These are phyloP conservation scores for Cercospora canescens DNA, from an alignment of 2,329 filamentous ascomycete species.

Conservation along the genomic window DNA sequence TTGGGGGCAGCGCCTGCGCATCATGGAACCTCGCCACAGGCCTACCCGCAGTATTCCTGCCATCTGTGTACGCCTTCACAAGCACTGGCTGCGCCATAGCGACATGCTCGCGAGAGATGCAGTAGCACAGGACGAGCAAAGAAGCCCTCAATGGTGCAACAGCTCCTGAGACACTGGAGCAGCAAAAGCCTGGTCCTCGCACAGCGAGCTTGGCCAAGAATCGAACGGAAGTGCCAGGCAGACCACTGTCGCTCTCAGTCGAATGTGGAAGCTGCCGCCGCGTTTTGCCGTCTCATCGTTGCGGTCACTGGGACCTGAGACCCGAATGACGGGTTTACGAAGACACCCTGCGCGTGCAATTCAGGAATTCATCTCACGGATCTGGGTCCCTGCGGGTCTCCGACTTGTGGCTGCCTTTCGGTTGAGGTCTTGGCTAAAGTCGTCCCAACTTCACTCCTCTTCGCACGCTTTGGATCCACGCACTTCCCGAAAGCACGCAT, in stretches of 20 bases:
- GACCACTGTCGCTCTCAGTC: not conserved
- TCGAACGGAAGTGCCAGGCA: not conserved
- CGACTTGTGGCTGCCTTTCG: slow-evolving; percentile 10
- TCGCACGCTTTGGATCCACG: not conserved
- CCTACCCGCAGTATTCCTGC: slow-evolving; percentile 13
- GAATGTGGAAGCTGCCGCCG: not conserved
- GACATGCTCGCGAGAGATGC: slow-evolving; percentile 15
- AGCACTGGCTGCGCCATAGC: slow-evolving; percentile 46
- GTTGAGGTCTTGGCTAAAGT: slow-evolving; percentile 7
- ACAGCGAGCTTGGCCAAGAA: not conserved
- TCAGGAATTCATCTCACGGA: not conserved
- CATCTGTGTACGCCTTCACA: slow-evolving; percentile 34
- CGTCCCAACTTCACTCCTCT: slow-evolving; percentile 12
- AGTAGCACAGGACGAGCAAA: not conserved
- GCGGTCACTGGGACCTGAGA: not conserved
- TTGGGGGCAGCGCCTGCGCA: slow-evolving; percentile 31
- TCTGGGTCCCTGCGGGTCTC: not conserved
- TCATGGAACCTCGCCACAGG: slow-evolving; percentile 11
- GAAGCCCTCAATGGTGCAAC: not conserved
- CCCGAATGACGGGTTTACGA: not conserved
- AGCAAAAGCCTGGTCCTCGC: slow-evolving; percentile 11
- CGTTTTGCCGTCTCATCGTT: not conserved
- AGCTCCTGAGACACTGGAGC: slow-evolving; percentile 9
- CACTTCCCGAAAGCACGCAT: not conserved
- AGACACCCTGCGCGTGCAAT: not conserved